Evolutionary conservation across 2,329 filamentous ascomycete species (phyloP).

Genomic region (Sporothrix humicola): DNA sequence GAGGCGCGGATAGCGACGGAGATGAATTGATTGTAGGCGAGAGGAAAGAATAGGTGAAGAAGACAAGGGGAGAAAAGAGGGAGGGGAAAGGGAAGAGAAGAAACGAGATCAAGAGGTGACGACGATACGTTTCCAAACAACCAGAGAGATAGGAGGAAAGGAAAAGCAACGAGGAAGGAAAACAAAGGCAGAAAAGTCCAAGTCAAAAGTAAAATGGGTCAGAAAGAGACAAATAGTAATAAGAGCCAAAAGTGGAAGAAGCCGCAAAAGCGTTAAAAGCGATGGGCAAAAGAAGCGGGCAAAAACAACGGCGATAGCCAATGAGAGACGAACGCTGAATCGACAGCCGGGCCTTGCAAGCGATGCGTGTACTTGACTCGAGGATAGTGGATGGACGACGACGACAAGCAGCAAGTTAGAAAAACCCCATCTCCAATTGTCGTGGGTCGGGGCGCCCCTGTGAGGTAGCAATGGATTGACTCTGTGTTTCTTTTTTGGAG

Average conservation of each 20-base stretch:
- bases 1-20: conserved; percentile 12
- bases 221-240: background rate
- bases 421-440: conserved; percentile 23
- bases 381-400: background rate
- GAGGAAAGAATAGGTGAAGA: conserved; percentile 13
- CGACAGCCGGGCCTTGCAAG: background rate
- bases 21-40: background rate
- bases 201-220: background rate
- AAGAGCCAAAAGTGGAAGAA: conserved; percentile 17
- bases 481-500: conserved; percentile 3
- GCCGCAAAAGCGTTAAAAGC: background rate
- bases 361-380: background rate
- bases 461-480: background rate
- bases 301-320: conserved; percentile 24
- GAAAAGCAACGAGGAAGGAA: background rate
- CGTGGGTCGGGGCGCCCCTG: background rate
- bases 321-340: background rate
- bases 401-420: conserved; percentile 8
- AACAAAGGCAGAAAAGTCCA: background rate
- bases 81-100: background rate
- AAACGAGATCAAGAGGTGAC: background rate
- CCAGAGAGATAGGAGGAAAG: background rate
- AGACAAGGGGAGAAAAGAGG: background rate
- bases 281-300: conserved; percentile 22
- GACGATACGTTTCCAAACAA: background rate